A percentile compares a stretch with the other conserved stretches of the same genome.
These are phyloP conservation scores for Corymbia citriodora DNA, from an alignment of 441 rosid species.

Conservation along the genomic window DNA sequence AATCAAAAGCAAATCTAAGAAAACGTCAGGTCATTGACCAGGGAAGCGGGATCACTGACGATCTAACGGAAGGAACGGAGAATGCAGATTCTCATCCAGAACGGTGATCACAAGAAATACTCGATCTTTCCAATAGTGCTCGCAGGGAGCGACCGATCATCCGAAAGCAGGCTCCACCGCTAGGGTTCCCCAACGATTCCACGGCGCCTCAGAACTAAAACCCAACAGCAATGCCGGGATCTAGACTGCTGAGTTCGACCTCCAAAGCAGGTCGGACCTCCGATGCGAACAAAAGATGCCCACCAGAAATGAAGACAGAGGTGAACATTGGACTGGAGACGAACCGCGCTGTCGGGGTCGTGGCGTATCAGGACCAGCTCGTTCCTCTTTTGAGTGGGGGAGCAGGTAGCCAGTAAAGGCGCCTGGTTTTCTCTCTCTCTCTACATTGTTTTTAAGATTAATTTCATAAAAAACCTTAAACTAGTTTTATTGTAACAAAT, in stretches of 20 bases:
- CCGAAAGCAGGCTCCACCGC: background rate
- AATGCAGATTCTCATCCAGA: background rate
- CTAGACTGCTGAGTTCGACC: background rate
- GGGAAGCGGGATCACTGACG: background rate
- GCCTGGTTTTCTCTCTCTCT: background rate
- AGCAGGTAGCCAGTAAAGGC: slow-evolving; percentile 16
- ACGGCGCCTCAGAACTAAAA: background rate
- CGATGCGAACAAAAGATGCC: background rate
- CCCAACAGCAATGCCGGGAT: background rate
- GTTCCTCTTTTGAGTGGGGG: slow-evolving; percentile 52
- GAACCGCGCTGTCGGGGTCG: slow-evolving; percentile 83
- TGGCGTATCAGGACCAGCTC: slow-evolving; percentile 89
- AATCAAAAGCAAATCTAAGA: too few species aligned
- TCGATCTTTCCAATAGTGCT: background rate
- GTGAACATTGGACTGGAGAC: slow-evolving; percentile 15
- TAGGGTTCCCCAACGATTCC: background rate
- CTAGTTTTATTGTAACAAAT: too few species aligned
- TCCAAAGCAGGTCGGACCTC: background rate
- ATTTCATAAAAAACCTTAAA: too few species aligned
- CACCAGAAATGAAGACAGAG: background rate
- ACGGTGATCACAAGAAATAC: background rate
- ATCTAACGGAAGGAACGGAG: background rate
- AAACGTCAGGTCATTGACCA: too few species aligned
- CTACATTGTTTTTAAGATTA: background rate
- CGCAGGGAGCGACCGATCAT: background rate